A percentile compares a stretch with the other conserved stretches of the same genome.
phyloP scores from a whole-genome alignment of 1,284 basidiomycete species.

The Sporisorium graminicola region DNA sequence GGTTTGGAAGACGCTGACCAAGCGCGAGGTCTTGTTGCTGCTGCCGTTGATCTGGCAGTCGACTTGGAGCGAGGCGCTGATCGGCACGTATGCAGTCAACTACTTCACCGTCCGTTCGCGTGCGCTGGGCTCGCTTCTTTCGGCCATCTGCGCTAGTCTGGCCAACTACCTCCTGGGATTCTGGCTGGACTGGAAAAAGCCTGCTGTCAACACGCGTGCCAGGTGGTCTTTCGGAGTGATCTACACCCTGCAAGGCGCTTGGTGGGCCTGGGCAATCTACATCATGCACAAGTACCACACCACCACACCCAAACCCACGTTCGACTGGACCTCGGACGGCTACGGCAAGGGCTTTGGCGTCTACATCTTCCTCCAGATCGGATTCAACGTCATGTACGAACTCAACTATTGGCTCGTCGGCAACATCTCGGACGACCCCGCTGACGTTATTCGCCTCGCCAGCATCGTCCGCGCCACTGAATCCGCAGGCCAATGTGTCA shows the following conservation, averaged over 20 bases:
- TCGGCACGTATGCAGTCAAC: slow-evolving; percentile 66
- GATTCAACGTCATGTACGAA: slow-evolving; percentile 62
- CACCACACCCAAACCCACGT: slow-evolving; percentile 36
- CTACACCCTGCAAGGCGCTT: slow-evolving; percentile 55
- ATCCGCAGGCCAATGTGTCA: slow-evolving; percentile 64
- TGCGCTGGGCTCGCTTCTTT: slow-evolving; percentile 69
- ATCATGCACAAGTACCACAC: slow-evolving; percentile 57
- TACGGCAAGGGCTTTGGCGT: slow-evolving; percentile 65
- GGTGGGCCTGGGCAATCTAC: slow-evolving; percentile 69
- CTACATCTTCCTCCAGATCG: slow-evolving; percentile 64
- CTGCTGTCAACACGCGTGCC: slow-evolving; percentile 60
- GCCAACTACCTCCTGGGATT: slow-evolving; percentile 68
- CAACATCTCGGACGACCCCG: slow-evolving; percentile 42
- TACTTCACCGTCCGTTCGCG: slow-evolving; percentile 60
- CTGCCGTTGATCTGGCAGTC: slow-evolving; percentile 62
- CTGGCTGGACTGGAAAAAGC: slow-evolving; percentile 65
- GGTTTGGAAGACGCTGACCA: slow-evolving; percentile 55
- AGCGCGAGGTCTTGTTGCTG: slow-evolving; percentile 56
- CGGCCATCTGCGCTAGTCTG: slow-evolving; percentile 63
- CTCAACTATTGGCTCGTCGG: slow-evolving; percentile 65
- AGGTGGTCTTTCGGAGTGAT: slow-evolving; percentile 55
- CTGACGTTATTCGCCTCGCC: slow-evolving; percentile 63
- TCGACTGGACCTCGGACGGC: slow-evolving; percentile 62
- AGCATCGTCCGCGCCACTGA: slow-evolving; percentile 66
- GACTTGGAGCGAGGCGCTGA: slow-evolving; percentile 62